A percentile compares a stretch with the other conserved stretches of the same genome.
These are phyloP conservation scores for Fusarium pilosicola DNA, from an alignment of 2,329 filamentous ascomycete genomes.

Conservation along the genomic window DNA sequence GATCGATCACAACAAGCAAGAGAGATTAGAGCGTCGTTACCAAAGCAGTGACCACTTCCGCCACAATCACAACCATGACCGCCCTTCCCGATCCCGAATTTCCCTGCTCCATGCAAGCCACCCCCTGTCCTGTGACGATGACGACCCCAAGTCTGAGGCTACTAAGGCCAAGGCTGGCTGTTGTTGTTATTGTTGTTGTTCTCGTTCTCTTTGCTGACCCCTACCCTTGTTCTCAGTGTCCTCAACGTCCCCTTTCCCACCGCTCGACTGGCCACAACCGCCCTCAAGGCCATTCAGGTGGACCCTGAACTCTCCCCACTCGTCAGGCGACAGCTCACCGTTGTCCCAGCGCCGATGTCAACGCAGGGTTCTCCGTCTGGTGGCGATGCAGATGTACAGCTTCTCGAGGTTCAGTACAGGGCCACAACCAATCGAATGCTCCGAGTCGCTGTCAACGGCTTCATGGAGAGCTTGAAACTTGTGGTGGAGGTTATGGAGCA, in stretches of 20 bases:
- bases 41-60: constrained; percentile 31
- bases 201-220: constrained; percentile 17
- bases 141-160: constrained; percentile 16
- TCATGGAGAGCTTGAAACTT: constrained; percentile 88
- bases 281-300: constrained; percentile 80
- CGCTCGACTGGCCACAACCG: constrained; percentile 78
- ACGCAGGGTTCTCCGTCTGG: constrained; percentile 33
- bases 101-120: constrained; percentile 70
- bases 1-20: constrained; percentile 28
- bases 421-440: constrained; percentile 97
- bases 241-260: constrained; percentile 86
- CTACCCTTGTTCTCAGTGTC: constrained; percentile 59
- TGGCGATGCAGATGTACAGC: constrained; percentile 45
- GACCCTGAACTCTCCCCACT: constrained; percentile 90
- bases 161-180: constrained; percentile 12
- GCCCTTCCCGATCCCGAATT: constrained; percentile 60
- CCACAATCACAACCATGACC: constrained; percentile 49
- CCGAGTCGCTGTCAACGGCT: constrained; percentile 93
- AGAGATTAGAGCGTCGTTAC: constrained; percentile 16
- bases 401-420: constrained; percentile 80
- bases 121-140: constrained; percentile 27
- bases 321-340: constrained; percentile 76
- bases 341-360: constrained; percentile 53
- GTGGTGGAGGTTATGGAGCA: constrained; percentile 91
- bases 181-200: constrained; percentile 30